These are phyloP conservation scores for Schwanniomyces occidentalis DNA, from an alignment of 805 yeast genomes.

Conservation along the genomic window DNA sequence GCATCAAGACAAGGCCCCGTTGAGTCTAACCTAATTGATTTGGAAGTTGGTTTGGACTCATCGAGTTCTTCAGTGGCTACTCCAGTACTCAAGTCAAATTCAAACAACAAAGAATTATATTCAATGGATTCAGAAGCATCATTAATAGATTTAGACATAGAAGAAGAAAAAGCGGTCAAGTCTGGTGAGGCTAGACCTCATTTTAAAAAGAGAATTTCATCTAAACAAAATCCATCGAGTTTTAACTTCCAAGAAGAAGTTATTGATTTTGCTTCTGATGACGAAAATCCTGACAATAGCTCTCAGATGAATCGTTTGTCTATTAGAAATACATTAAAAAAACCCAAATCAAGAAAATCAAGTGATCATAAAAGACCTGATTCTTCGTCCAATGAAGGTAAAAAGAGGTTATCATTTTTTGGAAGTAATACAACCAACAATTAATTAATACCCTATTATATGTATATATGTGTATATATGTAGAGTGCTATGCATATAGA, in stretches of 20 bases:
- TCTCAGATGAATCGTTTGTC: constrained; percentile 41
- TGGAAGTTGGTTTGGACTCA: constrained; percentile 34
- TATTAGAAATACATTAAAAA: constrained; percentile 39
- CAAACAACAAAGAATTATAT: background rate
- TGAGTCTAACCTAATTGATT: constrained; percentile 34
- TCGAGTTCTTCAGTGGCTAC: constrained; percentile 20
- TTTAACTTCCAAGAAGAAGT: constrained; percentile 43
- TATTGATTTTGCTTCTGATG: constrained; percentile 47
- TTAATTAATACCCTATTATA: constrained; percentile 1
- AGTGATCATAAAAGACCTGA: constrained; percentile 33
- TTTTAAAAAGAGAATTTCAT: constrained; percentile 33
- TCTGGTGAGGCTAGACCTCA: constrained; percentile 20
- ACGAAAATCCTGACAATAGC: constrained; percentile 38
- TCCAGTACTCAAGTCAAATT: constrained; percentile 15
- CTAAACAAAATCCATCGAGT: constrained; percentile 27
- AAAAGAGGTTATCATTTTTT: constrained; percentile 21
- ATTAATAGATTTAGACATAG: constrained; percentile 28
- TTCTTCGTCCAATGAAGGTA: constrained; percentile 15
- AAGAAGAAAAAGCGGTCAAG: constrained; percentile 12
- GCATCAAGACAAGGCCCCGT: background rate
- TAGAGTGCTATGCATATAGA: no score
- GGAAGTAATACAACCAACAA: constrained; percentile 7
- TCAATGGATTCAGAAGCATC: constrained; percentile 5
- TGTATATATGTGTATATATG: no score
- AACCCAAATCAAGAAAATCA: constrained; percentile 27